Evolutionary conservation across 371 early-diverging fungal species (phyloP).

Genomic region (Apophysomyces ossiformis): DNA sequence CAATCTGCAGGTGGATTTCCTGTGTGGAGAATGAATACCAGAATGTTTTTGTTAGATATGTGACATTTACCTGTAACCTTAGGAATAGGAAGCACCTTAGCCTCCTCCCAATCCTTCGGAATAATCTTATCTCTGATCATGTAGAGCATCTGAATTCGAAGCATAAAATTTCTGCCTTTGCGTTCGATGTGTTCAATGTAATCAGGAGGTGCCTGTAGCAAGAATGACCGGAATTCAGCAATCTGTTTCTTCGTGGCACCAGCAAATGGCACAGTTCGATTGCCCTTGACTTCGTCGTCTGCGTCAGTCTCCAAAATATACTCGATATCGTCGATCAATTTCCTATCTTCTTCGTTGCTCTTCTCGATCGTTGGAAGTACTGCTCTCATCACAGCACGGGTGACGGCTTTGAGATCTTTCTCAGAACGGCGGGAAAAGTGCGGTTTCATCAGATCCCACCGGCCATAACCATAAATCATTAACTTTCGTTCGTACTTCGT

Average conservation of each 20-base stretch:
- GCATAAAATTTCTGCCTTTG: conserved; percentile 70
- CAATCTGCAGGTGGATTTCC: conserved; percentile 69
- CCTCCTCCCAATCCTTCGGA: conserved; percentile 53
- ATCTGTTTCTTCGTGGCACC: conserved; percentile 66
- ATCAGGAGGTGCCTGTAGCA: conserved; percentile 71
- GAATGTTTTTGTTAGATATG: neutral
- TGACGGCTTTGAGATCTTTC: conserved; percentile 61
- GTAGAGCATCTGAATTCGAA: conserved; percentile 78
- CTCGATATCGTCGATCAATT: conserved; percentile 48
- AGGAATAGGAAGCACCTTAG: conserved; percentile 55
- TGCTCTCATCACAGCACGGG: conserved; percentile 47
- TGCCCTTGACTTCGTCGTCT: conserved; percentile 33
- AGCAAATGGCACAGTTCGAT: conserved; percentile 61
- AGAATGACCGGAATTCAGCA: conserved; percentile 68
- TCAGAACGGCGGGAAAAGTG: conserved; percentile 64
- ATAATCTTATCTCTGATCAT: conserved; percentile 71
- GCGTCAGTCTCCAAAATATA: conserved; percentile 39
- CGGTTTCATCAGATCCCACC: conserved; percentile 72
- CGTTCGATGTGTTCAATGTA: conserved; percentile 75
- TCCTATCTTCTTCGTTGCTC: conserved; percentile 51
- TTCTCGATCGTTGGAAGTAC: conserved; percentile 37
- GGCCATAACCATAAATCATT: conserved; percentile 83
- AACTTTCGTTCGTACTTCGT: conserved; percentile 80
- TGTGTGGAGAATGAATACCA: neutral
- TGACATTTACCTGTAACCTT: conserved; percentile 48